A percentile compares a stretch with the other conserved stretches of the same genome.
These are phyloP conservation scores for Diaporthe sp. DNA, from an alignment of 2,329 filamentous ascomycete genomes.

Conservation along the genomic window DNA sequence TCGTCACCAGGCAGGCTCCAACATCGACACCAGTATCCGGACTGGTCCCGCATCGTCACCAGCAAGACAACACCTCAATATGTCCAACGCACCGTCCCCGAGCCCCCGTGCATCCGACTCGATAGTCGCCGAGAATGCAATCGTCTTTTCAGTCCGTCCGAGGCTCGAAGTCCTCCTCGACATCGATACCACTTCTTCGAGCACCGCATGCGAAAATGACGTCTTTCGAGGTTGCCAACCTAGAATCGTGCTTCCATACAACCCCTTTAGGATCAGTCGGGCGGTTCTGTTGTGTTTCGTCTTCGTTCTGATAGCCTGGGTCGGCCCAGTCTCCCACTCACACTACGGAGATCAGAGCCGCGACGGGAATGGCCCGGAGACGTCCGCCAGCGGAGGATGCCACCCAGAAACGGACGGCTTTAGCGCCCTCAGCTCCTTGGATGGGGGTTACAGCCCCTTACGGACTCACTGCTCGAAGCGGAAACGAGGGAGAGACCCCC, in stretches of 20 bases:
- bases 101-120: background rate
- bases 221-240: background rate
- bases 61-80: background rate
- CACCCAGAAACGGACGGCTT: background rate
- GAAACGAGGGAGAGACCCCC: background rate
- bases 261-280: background rate
- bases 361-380: background rate
- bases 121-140: background rate
- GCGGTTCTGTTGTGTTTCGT: too few relatives aligned
- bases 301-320: background rate
- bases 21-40: background rate
- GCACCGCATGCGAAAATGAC: background rate
- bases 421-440: background rate
- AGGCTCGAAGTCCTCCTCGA: background rate
- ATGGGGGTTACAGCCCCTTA: background rate
- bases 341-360: background rate
- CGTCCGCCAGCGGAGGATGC: background rate
- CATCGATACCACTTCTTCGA: background rate
- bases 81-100: background rate
- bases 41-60: background rate
- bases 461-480: background rate
- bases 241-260: background rate
- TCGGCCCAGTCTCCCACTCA: background rate
- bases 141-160: background rate
- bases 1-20: background rate